Evolutionary conservation across 2,329 filamentous ascomycete genomes (phyloP), one percentile per base, ranked within the genome.

Genomic region (Alternaria longipes): DNA sequence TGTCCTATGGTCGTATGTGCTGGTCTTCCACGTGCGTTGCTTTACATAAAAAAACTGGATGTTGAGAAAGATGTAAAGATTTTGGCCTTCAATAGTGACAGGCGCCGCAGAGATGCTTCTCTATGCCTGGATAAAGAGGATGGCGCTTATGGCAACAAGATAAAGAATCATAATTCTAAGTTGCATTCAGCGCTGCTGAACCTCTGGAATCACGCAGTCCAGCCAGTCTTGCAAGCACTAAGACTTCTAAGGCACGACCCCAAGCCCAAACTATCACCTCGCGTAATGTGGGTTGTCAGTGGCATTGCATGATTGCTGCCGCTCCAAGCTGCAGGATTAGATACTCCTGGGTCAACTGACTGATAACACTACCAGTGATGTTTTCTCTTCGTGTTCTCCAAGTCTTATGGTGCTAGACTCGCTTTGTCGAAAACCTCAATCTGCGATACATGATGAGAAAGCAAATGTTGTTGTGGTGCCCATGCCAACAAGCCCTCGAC

Each of bases 261-360:
- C 41, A 55, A 40, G 41, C 52, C 20, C 20, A 55, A 55, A 55
- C 52, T 30, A 55, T 55, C 47, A 55, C 52, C 41, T 55, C 52
- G 52, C 52, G 52, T 55, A 30, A 55, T 41, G 41, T 55, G 41
- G 52, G 52, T 55, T 55, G 52, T 55, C 28, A 47, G 52, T 55
- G 52, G 52, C 52, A 55, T 55, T 55, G n/a, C 41, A 55, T 55
- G 41, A 55, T 55, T 55, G 30, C 52, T 55, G 52, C 52, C 41
- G 52, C 52, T 55, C 52, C 28, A 55, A 41, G 52, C 52, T 55
- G 41, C 52, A 55, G 52, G 52, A 55, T 40, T 30, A 47, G 41
- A 55, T 41, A 54, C 52, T 38, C 41, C 52, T 30, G 52, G 40
- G 30, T 55, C 30, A 55, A 51, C 47, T 46, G 1, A 53, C 50